Evolutionary conservation across 2,329 filamentous ascomycete genomes (phyloP).

Genomic region (Aspergillus arachidicola): DNA sequence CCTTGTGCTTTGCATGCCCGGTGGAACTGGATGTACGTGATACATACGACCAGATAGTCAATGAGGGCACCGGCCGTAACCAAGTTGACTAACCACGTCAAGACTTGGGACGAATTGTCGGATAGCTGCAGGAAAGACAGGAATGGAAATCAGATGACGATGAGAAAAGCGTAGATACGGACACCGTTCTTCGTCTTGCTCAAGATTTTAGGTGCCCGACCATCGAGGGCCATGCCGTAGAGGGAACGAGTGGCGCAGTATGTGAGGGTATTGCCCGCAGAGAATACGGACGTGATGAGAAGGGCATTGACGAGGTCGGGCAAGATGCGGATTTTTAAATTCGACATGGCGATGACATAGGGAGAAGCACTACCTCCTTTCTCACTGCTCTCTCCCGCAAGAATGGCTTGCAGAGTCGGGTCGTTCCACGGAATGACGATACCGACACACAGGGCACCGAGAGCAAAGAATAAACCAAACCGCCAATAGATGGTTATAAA

Average conservation of each 20-base stretch:
- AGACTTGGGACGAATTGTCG: constrained; percentile 42
- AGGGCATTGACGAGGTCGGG: constrained; percentile 71
- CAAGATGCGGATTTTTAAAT: constrained; percentile 61
- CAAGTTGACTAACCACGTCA: constrained; percentile 19
- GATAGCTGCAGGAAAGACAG: constrained; percentile 72
- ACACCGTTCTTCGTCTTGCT: constrained; percentile 61
- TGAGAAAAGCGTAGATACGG: constrained; percentile 64
- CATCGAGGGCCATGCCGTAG: constrained; percentile 65
- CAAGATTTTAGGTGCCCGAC: constrained; percentile 56
- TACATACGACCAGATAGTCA: constrained; percentile 58
- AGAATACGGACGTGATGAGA: constrained; percentile 66
- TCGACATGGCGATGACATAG: constrained; percentile 66
- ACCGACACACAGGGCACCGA: constrained; percentile 69
- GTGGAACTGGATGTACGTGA: constrained; percentile 71
- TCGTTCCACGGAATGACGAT: constrained; percentile 70
- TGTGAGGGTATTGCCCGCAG: constrained; percentile 64
- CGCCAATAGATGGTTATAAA: constrained; percentile 76
- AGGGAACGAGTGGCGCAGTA: constrained; percentile 68
- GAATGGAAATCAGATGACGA: constrained; percentile 66
- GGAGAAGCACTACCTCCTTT: constrained; percentile 48
- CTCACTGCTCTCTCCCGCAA: neutral
- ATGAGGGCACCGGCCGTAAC: constrained; percentile 23
- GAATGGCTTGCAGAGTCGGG: constrained; percentile 48
- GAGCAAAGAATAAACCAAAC: constrained; percentile 70
- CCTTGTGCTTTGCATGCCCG: constrained; percentile 68